A percentile compares a stretch with the other conserved stretches of the same genome.
These are phyloP conservation scores for Hericium alpestre DNA, from an alignment of 768 basidiomycete species.

Conservation along the genomic window DNA sequence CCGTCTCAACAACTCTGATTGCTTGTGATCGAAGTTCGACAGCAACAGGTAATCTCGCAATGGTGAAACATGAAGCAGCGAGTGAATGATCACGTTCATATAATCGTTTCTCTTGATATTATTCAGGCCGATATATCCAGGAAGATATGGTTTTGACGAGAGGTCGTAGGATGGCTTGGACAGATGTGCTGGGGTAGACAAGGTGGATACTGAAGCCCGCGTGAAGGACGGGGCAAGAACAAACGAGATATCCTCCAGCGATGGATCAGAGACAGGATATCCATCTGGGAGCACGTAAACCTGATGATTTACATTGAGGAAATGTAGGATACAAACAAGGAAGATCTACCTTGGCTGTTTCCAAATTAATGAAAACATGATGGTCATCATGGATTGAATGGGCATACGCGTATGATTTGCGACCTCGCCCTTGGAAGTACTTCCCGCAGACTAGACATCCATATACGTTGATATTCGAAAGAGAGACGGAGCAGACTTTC, in stretches of 20 bases:
- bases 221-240: conserved; percentile 87
- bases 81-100: conserved; percentile 93
- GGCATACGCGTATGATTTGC: conserved; percentile 87
- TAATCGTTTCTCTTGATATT: conserved; percentile 97
- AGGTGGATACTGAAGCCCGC: conserved; percentile 36
- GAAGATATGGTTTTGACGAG: conserved; percentile 66
- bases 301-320: conserved; percentile 28
- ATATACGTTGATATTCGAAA: conserved; percentile 95
- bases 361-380: conserved; percentile 95
- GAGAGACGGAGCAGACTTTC: conserved; percentile 93
- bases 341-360: conserved; percentile 71
- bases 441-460: conserved; percentile 97
- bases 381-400: conserved; percentile 98
- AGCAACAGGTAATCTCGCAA: conserved; percentile 82
- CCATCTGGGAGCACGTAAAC: conserved; percentile 97
- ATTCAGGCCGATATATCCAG: conserved; percentile 94
- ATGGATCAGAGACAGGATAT: conserved; percentile 93
- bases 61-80: conserved; percentile 83
- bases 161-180: conserved; percentile 80
- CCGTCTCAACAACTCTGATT: conserved; percentile 79
- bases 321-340: conserved; percentile 2
- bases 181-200: conserved; percentile 50
- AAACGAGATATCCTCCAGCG: conserved; percentile 87
- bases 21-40: conserved; percentile 60
- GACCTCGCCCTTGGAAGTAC: conserved; percentile 95